These are phyloP conservation scores for Neodidymelliopsis sp. DNA, from an alignment of 2,329 filamentous ascomycete species.

Conservation along the genomic window DNA sequence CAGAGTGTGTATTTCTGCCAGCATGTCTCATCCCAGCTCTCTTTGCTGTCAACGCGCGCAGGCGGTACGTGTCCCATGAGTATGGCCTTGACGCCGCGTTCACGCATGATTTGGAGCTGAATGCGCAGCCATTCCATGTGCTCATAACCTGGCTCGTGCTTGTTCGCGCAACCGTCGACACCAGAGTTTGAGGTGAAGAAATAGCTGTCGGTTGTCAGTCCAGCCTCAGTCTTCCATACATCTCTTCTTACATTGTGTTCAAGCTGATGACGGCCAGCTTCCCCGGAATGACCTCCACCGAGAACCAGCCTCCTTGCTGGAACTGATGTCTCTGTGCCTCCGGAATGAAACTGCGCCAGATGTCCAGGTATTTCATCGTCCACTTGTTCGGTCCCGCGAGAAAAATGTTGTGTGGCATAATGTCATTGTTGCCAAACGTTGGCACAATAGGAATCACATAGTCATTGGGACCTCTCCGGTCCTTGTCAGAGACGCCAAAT, in stretches of 20 bases:
- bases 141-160: slow-evolving; percentile 85
- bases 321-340: slow-evolving; percentile 92
- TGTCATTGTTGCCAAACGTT: slow-evolving; percentile 96
- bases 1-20: slow-evolving; percentile 98
- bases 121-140: slow-evolving; percentile 96
- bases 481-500: slow-evolving; percentile 64
- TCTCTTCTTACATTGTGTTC: slow-evolving; percentile 73
- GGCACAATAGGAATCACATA: slow-evolving; percentile 83
- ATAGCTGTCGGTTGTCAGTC: slow-evolving; percentile 59
- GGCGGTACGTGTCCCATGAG: slow-evolving; percentile 94
- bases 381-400: slow-evolving; percentile 84
- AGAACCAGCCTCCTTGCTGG: slow-evolving; percentile 92
- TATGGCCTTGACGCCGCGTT: slow-evolving; percentile 90
- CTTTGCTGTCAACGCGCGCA: slow-evolving; percentile 82
- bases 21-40: slow-evolving; percentile 93
- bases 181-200: slow-evolving; percentile 93
- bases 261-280: slow-evolving; percentile 89
- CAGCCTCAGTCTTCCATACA: too few relatives aligned
- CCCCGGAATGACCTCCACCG: slow-evolving; percentile 86
- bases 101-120: slow-evolving; percentile 82
- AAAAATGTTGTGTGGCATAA: slow-evolving; percentile 96
- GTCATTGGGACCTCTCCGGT: slow-evolving; percentile 56
- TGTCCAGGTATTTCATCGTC: slow-evolving; percentile 76
- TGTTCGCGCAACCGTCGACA: slow-evolving; percentile 85
- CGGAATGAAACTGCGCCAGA: slow-evolving; percentile 89